Base-by-base conservation (phyloP, 129 eudicot genomes). In the Oenanthe sinensis region DNA sequence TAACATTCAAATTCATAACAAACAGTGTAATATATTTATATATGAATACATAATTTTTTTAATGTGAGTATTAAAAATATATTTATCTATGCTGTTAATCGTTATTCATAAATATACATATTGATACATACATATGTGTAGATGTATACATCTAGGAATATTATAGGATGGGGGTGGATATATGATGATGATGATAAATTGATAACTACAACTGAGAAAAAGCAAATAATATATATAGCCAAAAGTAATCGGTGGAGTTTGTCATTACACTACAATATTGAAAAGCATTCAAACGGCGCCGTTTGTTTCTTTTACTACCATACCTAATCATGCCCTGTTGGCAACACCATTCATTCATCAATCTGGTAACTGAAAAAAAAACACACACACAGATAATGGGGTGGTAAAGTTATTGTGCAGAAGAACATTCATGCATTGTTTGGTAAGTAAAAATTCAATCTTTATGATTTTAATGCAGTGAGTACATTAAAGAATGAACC, bases 181-280 rank as follows among this genome's bases (percentile, higher is more conserved):
- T 15, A 58, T n/a, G n/a, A n/a, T n/a, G n/a, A n/a, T n/a, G 36
- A 33, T 33, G 36, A 33, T 33, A 33, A 33, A 33, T 1, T 60
- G 68, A 60, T 60, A 60, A 60, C 65, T 55, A 22, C 65, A 55
- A 22, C 65, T 55, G 68, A 60, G 68, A 60, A n/a, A 58, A n/a
- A 22, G 30, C 28, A 58, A 58, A n/a, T 22, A 33, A 33, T 33
- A 33, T 33, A 52, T 58, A 58, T 0, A 8, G 30, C 65, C 65
- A 58, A 60, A 60, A 60, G 33, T 24, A 24, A 60, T 60, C 72
- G 42, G 72, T 67, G 72, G 42, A 30, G 16, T 65, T 65, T 65
- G 71, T 67, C 72, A 26, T 1, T 46, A 60, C 33, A 2, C 68
- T n/a, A 10, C 65, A 9, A n/a, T 7, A 14, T 22, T 43, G 8